Base-by-base conservation (phyloP, 805 yeast genomes). In the Lipomyces lipofer region DNA sequence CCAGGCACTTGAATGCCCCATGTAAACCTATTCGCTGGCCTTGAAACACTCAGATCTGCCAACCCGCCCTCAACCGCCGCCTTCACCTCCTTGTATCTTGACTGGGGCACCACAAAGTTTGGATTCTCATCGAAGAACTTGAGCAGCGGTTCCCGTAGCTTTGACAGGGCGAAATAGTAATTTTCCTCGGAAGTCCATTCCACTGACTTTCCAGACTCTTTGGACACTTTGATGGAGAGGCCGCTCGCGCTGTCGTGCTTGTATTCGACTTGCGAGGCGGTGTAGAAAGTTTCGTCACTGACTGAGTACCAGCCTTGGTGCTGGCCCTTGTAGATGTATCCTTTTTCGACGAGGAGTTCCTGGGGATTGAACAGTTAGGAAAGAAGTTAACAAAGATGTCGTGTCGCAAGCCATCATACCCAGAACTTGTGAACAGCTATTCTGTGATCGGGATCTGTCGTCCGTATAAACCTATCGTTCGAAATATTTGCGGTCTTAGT, bases 231-330 rank as follows among this genome's bases (percentile, higher is more conserved):
- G 3, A 40, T 42, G 5, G 62, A 52, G 1, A 56, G 54, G 0
- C 73, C 71, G 32, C 67, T 64, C 15, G 52, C 46, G 2, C 47
- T 45, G 15, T 56, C 65, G 4, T 62, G 77, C 8, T 66, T 64
- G 9, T 71, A 72, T 50, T 76, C 79, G 24, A 88, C 82, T 68
- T 90, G 96, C 1, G 81, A 71, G 58, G 85, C 95, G 0, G 98
- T 87, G 64, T 88, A 92, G 66, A 94, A 94, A 1, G 97, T 86
- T 71, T 94, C 99, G 67, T 94, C 99, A 46, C 95, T 85, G 5
- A 92, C 75, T 5, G 95, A 88, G 67, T 94, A 94, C 98, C 98
- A 94, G 1, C 99, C 99, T 46, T 80, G 71, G 68, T 94, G 99
- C 28, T 78, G 73, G 6, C 96, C 97, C 66, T 85, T 80, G 67